Evolutionary conservation across 805 yeast genomes (phyloP), one percentile per base, ranked within the genome.

Genomic region (Monosporozyma unispora): DNA sequence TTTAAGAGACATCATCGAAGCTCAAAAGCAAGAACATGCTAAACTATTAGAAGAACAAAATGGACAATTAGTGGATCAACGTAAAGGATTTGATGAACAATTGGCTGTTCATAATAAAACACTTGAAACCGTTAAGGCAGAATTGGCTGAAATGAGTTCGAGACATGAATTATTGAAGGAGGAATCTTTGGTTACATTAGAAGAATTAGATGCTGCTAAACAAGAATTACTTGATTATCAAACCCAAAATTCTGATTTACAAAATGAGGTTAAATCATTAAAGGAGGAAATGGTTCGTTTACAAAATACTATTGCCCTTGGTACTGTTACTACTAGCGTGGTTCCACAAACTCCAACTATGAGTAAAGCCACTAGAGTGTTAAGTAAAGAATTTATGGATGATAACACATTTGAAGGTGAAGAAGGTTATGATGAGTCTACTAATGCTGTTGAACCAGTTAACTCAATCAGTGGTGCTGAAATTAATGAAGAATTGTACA

Each of bases 401-500:
- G 46, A 44, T 28, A 46, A 37, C 28, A 38, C 42, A 11, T 29
- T 44, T 33, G 52, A 56, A 47, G 55, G 54, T 10, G 53, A 49
- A 18, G 40, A 46, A 27, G 46, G 41, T 8, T 25, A 25, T 23
- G 44, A 41, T 9, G 37, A 43, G 14, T 50, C 53, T 28, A 25
- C 18, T 27, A 52, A 49, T 35, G 63, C 60, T 41, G 57, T 53
- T 21, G 59, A 54, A 12, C 52, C 55, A 4, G 76, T 73, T 43
- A 74, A 76, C 52, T 58, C 70, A 14, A 68, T 69, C 51, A 72
- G 78, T n/a, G 67, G 82, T 52, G 84, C 82, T 53, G 84, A 81
- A 47, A 84, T 86, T 54, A 83, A 84, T 58, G 87, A 79, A 59
- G 93, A 87, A 63, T 70, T 86, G 49, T 85, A 79, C 76, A 75